These are phyloP conservation scores for Aspergillus uvarum DNA, from an alignment of 2,329 filamentous ascomycete genomes.

Conservation along the genomic window DNA sequence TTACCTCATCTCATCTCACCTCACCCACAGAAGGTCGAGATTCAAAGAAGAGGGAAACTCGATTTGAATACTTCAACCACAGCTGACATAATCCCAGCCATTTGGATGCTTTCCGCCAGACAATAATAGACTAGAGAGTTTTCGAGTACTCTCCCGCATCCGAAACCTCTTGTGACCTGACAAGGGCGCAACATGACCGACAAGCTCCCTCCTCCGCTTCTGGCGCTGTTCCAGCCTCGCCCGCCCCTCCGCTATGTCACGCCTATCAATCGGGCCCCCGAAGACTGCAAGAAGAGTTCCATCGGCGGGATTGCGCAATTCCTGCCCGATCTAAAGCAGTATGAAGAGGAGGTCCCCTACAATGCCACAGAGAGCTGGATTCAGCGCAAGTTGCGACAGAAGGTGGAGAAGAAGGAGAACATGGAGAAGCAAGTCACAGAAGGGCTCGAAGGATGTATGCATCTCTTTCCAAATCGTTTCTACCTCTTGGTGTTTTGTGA, in stretches of 20 bases:
- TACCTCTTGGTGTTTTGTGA: neutral
- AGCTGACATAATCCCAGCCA: no score
- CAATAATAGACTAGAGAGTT: neutral
- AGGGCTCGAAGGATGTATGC: constrained; percentile 64
- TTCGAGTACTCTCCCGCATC: constrained; percentile 13
- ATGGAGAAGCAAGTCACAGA: constrained; percentile 65
- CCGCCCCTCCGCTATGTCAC: constrained; percentile 88
- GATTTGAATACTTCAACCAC: no score
- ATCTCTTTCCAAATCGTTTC: neutral
- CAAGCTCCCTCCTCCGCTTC: constrained; percentile 87
- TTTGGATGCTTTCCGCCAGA: neutral
- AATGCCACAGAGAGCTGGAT: constrained; percentile 89
- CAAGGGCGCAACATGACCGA: constrained; percentile 72
- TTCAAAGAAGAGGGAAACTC: neutral
- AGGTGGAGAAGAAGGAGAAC: constrained; percentile 72
- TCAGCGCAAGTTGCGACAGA: constrained; percentile 79
- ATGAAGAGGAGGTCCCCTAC: constrained; percentile 75
- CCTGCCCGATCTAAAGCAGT: constrained; percentile 70
- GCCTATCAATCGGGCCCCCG: constrained; percentile 77
- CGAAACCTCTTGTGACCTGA: neutral
- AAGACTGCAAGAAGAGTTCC: constrained; percentile 72
- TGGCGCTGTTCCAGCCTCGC: constrained; percentile 92
- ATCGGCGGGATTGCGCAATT: constrained; percentile 74
- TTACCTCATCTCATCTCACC: neutral
- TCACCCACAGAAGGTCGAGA: constrained; percentile 10